Base-by-base conservation (phyloP, 2,329 filamentous ascomycete species). In the Bimuria novae-zelandiae region DNA sequence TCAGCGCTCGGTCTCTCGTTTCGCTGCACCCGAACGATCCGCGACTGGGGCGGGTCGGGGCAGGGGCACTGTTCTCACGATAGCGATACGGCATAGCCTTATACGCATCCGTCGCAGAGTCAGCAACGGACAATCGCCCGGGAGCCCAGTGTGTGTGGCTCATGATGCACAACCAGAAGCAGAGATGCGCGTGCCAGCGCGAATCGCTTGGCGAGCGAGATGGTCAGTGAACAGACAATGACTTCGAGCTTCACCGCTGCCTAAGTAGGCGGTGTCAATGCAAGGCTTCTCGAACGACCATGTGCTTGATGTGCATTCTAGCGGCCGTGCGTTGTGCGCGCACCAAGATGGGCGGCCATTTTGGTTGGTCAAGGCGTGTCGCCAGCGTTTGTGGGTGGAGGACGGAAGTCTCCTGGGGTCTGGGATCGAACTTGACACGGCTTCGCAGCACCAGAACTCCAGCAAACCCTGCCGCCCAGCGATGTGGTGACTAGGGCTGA, bases 21-120 rank as follows among this genome's bases (percentile, higher is more conserved):
- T 68, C 63, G 68, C 63, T 58, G 61, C 54, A 60, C 54, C 64
- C 68, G 63, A 65, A 60, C 53, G 68, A 70, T 70, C 67, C 63
- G 61, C 65, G 56, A 59, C 66, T 60, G 66, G 67, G 66, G 59
- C 57, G 56, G 56, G 58, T 54, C 60, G 55, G 60, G n/a, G n/a
- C n/a, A n/a, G n/a, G n/a, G n/a, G 56, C 53, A 57, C 59, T 47
- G 58, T 60, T 42, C 56, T 60, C 56, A 60, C 62, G 59, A 64
- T 61, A 61, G 57, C 62, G 62, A 61, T 62, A 56, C 54, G 33
- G 44, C 4, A 30, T 47, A 30, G 33, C 41, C 29, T 32, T 33
- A n/a, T 6, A 23, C 41, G 25, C 25, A 32, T 29, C 44, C 33
- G 40, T 43, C 32, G 43, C 37, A 50, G 27, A 1, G 60, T 56